These are phyloP conservation scores for Pseudocohnilembus persalinus DNA, from an alignment of 169 alveolate genomes.

Conservation along the genomic window DNA sequence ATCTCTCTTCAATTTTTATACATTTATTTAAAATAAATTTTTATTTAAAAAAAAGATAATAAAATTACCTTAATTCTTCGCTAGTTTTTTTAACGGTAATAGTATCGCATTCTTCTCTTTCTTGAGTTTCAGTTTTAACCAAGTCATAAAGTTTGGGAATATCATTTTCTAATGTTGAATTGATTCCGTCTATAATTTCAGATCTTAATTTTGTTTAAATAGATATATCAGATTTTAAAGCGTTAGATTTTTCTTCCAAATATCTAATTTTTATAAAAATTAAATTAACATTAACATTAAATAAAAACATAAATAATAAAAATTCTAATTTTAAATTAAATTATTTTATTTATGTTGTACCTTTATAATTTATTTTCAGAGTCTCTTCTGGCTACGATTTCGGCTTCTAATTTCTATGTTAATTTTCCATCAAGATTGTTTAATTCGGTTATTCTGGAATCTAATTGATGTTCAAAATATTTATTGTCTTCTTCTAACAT, in stretches of 20 bases:
- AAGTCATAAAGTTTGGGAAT: slow-evolving; percentile 62
- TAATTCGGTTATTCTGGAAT: slow-evolving; percentile 16
- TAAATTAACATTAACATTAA: too few species aligned
- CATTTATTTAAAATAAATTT: too few species aligned
- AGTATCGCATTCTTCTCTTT: slow-evolving; percentile 66
- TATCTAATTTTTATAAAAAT: slow-evolving; percentile 17
- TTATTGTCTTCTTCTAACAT: slow-evolving; percentile 20
- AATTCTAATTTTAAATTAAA: too few species aligned
- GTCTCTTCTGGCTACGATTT: slow-evolving; percentile 15
- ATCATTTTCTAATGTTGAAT: slow-evolving; percentile 60
- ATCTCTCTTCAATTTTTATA: too few species aligned
- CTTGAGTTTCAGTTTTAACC: slow-evolving; percentile 52
- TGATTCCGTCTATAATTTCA: slow-evolving; percentile 51
- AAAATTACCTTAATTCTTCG: slow-evolving; percentile 47
- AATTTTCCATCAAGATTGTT: slow-evolving; percentile 17
- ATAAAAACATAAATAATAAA: too few species aligned
- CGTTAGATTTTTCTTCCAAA: slow-evolving; percentile 50
- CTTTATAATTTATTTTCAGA: background rate
- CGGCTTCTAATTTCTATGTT: slow-evolving; percentile 20
- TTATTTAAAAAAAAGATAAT: background rate
- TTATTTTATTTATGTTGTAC: background rate
- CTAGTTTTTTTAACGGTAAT: slow-evolving; percentile 53
- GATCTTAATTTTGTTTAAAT: slow-evolving; percentile 55
- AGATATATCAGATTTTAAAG: slow-evolving; percentile 51
- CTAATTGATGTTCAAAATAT: slow-evolving; percentile 17